A percentile compares a stretch with the other conserved stretches of the same genome.
These are phyloP conservation scores for Magnusiomyces fungicola DNA, from an alignment of 1,139 yeast genomes.

Conservation along the genomic window DNA sequence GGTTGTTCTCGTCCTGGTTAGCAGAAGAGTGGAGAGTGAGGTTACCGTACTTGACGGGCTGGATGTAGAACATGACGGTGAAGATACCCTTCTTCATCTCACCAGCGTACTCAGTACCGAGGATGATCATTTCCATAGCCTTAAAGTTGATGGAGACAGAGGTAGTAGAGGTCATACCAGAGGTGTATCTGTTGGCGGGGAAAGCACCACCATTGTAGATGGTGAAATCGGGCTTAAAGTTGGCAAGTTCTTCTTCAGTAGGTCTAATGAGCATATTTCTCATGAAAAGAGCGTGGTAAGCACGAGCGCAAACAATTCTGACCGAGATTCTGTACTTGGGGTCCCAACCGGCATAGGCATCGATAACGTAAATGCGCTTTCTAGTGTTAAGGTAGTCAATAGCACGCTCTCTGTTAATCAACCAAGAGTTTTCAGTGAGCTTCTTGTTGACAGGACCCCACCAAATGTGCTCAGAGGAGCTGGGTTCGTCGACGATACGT, in stretches of 20 bases:
- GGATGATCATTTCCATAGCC: constrained; percentile 97
- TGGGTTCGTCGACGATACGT: constrained; percentile 91
- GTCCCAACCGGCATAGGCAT: constrained; percentile 99
- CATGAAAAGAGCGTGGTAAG: constrained; percentile 98
- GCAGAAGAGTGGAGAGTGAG: constrained; percentile 93
- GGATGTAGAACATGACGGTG: constrained; percentile 97
- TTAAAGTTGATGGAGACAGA: constrained; percentile 95
- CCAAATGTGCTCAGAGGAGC: constrained; percentile 83
- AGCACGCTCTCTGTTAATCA: constrained; percentile 93
- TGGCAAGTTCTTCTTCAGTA: constrained; percentile 75
- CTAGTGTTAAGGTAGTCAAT: constrained; percentile 94
- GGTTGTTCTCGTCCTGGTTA: constrained; percentile 77
- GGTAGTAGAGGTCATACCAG: constrained; percentile 96
- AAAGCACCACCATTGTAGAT: constrained; percentile 98
- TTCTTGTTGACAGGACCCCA: constrained; percentile 99
- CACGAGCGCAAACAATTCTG: constrained; percentile 95
- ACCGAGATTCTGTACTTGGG: constrained; percentile 96
- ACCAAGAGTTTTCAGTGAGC: constrained; percentile 92
- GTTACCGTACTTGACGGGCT: constrained; percentile 91
- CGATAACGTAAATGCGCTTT: constrained; percentile 89
- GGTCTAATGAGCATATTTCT: constrained; percentile 97
- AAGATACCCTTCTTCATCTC: constrained; percentile 99
- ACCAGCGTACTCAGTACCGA: constrained; percentile 98
- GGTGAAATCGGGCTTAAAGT: constrained; percentile 96
- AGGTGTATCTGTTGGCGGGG: constrained; percentile 95